These are phyloP conservation scores for Salinomyces thailandicus DNA, from an alignment of 2,329 filamentous ascomycete species.

Conservation along the genomic window DNA sequence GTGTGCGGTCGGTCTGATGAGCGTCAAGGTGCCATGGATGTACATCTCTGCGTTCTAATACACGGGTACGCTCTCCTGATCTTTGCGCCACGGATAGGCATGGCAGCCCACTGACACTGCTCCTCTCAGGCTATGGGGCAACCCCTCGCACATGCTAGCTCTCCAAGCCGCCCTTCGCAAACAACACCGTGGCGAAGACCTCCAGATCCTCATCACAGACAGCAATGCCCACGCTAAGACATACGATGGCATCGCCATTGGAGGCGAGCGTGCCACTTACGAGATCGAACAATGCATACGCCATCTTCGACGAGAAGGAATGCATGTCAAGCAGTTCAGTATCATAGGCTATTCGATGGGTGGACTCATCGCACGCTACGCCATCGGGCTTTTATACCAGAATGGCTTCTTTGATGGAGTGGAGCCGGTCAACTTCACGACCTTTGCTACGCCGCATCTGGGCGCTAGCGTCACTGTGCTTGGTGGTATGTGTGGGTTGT, in stretches of 20 bases:
- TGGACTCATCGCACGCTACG: background rate
- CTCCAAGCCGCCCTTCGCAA: background rate
- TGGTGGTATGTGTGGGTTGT: background rate
- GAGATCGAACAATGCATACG: background rate
- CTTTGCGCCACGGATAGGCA: background rate
- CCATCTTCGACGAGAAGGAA: background rate
- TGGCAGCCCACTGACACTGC: background rate
- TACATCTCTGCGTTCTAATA: background rate
- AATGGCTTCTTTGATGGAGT: background rate
- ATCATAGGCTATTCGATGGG: background rate
- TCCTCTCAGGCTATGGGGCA: background rate
- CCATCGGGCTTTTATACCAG: background rate
- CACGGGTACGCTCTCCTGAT: background rate
- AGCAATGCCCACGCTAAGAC: background rate
- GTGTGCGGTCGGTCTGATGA: too few species aligned
- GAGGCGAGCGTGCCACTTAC: background rate
- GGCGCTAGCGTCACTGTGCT: background rate
- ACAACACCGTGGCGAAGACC: background rate
- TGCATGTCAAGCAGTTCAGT: background rate
- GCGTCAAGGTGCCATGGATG: slow-evolving; percentile 1
- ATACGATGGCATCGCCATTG: background rate
- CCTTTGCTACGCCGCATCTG: background rate
- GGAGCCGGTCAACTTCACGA: background rate
- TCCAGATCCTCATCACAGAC: background rate
- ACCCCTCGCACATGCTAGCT: background rate